Base-by-base conservation (phyloP, 75 land plant species). In the Picea glauca region DNA sequence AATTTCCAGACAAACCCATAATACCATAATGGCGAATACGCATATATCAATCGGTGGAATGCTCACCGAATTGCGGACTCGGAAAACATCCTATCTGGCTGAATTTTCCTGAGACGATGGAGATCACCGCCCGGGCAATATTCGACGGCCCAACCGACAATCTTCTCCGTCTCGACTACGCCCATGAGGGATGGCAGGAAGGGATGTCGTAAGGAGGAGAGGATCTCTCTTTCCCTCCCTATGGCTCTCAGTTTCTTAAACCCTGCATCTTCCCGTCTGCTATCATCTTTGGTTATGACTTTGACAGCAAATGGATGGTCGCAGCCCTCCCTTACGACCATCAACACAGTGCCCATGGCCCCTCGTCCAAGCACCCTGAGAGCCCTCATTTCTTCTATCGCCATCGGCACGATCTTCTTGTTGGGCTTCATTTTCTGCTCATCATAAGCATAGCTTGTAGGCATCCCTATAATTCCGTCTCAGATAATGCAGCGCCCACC, bases 91-190 rank as follows among this genome's bases (percentile, higher is more conserved):
- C 81, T 83, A 73, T 93, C 95, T 4, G 86, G 86, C 82, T 91
- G 93, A 5, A 75, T 79, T 46, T 78, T 72, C 58, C 93, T 46
- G 14, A 93, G 80, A 15, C 77, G 65, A 79, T 85, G 79, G 32
- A 93, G 82, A 77, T 91, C 88, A 13, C 90, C 88, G 1, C 95
- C 95, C 21, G 91, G 83, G 81, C 95, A 93, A 60, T 82, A 85
- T 54, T 88, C 86, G 2, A 91, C 86, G 56, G 86, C 92, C 81
- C 84, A 92, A 18, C 88, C 91, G 50, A 92, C 78, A 31, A 89
- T 43, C 30, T 81, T 77, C 0, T 88, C 79, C 13, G 90, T 85
- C 40, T 77, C 80, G 31, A 92, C 63, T 33, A 82, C 64, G 5
- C 88, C 89, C 13, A 79, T 78, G 33, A 92, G 84, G 7, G 62